A percentile compares a stretch with the other conserved stretches of the same genome.
These are phyloP conservation scores for Tremella mesenterica DNA, from an alignment of 768 basidiomycete species.

Conservation along the genomic window DNA sequence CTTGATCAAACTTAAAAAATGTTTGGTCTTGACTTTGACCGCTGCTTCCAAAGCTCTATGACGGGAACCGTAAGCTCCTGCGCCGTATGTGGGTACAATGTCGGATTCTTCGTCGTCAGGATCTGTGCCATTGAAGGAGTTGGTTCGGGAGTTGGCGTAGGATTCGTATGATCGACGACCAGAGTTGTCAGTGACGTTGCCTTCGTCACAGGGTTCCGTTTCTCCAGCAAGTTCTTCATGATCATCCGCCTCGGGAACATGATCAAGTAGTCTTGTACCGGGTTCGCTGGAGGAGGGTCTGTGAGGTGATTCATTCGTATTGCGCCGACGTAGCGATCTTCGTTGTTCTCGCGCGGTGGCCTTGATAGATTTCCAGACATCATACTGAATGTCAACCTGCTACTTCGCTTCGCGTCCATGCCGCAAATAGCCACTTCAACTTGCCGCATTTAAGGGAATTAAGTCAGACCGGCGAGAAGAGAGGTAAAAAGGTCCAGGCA, in stretches of 20 bases:
- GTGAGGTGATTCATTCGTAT: constrained; percentile 4
- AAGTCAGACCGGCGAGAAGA: too few species aligned
- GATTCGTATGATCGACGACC: constrained; percentile 53
- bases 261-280: constrained; percentile 9
- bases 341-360: constrained; percentile 32
- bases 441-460: constrained; percentile 44
- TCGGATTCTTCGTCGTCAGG: constrained; percentile 15
- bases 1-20: constrained; percentile 33
- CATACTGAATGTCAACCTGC: too few species aligned
- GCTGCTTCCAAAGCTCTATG: constrained; percentile 32
- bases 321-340: constrained; percentile 17
- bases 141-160: constrained; percentile 14
- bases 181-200: constrained; percentile 46
- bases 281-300: background rate
- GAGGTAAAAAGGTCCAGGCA: too few species aligned
- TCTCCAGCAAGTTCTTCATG: constrained; percentile 12
- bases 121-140: constrained; percentile 25
- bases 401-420: background rate
- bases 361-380: constrained; percentile 42
- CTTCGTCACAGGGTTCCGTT: constrained; percentile 18
- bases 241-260: constrained; percentile 23
- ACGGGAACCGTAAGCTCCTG: constrained; percentile 12
- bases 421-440: background rate
- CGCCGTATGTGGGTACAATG: background rate
- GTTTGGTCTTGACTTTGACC: constrained; percentile 40